phyloP scores from a whole-genome alignment of 441 rosid species.

The Populus hybrid region DNA sequence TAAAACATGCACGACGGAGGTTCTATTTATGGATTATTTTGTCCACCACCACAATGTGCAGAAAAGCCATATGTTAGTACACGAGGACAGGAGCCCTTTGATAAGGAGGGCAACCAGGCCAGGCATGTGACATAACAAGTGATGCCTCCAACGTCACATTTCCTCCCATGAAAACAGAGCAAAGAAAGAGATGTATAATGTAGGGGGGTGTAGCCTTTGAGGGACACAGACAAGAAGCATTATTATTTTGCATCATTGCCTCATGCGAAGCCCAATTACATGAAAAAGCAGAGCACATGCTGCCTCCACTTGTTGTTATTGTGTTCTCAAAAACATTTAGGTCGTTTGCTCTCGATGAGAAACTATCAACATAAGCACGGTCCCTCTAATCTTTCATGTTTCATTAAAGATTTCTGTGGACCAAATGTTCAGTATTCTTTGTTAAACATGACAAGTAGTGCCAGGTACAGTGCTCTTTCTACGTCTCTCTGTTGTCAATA shows the following conservation, averaged over 20 bases:
- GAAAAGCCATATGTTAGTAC: background rate
- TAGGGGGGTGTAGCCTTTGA: constrained; percentile 3
- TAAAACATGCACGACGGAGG: background rate
- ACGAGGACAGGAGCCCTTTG: constrained; percentile 14
- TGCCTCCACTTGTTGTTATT: background rate
- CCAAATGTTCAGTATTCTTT: constrained; percentile 3
- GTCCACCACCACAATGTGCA: background rate
- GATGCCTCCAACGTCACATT: constrained; percentile 21
- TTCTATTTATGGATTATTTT: background rate
- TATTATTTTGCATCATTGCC: constrained; percentile 34
- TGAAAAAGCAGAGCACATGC: constrained; percentile 4
- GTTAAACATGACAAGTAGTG: background rate
- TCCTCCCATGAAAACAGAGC: constrained; percentile 9
- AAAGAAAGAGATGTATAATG: background rate
- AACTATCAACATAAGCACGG: constrained; percentile 18
- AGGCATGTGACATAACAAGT: constrained; percentile 30
- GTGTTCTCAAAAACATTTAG: constrained; percentile 11
- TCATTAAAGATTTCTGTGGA: background rate
- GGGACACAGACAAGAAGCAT: constrained; percentile 37
- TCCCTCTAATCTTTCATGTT: background rate
- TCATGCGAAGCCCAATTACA: constrained; percentile 29
- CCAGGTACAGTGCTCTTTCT: background rate
- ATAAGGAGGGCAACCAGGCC: constrained; percentile 5
- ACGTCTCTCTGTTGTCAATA: background rate
- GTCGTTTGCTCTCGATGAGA: background rate